Percentiles rank a stretch among this genome's conserved stretches.
phyloP scores from a whole-genome alignment of 2,329 filamentous ascomycete species.

The Metarhizium anisopliae region DNA sequence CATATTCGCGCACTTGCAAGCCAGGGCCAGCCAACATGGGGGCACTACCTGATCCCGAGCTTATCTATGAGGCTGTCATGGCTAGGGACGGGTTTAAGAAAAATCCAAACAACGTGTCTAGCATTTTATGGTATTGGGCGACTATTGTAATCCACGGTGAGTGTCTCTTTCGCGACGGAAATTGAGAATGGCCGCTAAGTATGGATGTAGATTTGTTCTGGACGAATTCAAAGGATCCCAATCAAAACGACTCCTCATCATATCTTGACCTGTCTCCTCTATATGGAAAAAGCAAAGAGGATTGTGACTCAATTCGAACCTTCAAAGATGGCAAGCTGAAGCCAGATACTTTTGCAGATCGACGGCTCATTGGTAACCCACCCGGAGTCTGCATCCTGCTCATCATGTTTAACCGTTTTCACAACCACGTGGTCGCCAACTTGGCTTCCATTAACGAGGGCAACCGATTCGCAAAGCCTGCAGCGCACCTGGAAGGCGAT shows the following conservation, averaged over 20 bases:
- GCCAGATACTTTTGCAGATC: slow-evolving; percentile 63
- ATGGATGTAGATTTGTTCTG: slow-evolving; percentile 52
- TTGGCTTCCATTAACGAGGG: slow-evolving; percentile 81
- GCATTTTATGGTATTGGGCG: slow-evolving; percentile 64
- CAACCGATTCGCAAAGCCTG: slow-evolving; percentile 63
- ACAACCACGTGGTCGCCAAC: slow-evolving; percentile 76
- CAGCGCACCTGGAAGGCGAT: slow-evolving; percentile 37
- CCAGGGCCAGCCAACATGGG: slow-evolving; percentile 51
- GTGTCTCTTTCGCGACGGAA: slow-evolving; percentile 2
- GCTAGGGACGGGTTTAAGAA: slow-evolving; percentile 37
- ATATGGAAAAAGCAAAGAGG: slow-evolving; percentile 59
- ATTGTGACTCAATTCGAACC: slow-evolving; percentile 58
- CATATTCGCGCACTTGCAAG: slow-evolving; percentile 57
- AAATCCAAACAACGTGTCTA: slow-evolving; percentile 65
- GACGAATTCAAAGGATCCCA: slow-evolving; percentile 53
- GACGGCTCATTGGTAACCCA: slow-evolving; percentile 60
- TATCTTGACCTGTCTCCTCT: slow-evolving; percentile 65
- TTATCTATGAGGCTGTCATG: slow-evolving; percentile 57
- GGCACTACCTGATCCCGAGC: slow-evolving; percentile 56
- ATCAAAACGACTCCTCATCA: slow-evolving; percentile 57
- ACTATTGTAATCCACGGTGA: slow-evolving; percentile 63
- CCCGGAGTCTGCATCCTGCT: slow-evolving; percentile 63
- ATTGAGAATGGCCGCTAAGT: neutral
- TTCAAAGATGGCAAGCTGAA: slow-evolving; percentile 65
- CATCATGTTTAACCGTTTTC: slow-evolving; percentile 76